Evolutionary conservation across 768 basidiomycete species (phyloP).

Genomic region (Rhodotorula babjevae): DNA sequence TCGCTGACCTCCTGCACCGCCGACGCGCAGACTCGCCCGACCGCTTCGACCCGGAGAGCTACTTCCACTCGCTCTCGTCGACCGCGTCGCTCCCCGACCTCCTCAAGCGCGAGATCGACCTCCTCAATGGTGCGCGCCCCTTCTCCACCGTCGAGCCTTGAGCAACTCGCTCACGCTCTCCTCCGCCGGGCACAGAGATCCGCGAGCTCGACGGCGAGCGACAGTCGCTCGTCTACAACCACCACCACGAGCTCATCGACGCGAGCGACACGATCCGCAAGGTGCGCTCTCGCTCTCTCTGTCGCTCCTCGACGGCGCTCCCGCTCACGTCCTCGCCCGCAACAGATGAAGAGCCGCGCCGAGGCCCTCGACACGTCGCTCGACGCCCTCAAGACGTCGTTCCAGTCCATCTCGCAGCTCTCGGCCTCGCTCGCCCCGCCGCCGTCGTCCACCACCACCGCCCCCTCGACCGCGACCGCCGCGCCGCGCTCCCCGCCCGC

Average conservation of each 20-base stretch:
- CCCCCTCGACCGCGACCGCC: neutral
- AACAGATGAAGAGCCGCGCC: constrained; percentile 78
- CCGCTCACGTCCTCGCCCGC: neutral
- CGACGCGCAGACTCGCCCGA: constrained; percentile 10
- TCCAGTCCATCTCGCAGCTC: constrained; percentile 39
- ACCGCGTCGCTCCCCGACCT: constrained; percentile 47
- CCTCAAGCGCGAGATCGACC: constrained; percentile 74
- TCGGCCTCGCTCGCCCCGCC: constrained; percentile 32
- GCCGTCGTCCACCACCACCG: neutral
- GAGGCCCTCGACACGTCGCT: constrained; percentile 79
- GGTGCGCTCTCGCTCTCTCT: constrained; percentile 50
- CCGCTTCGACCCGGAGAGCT: constrained; percentile 5
- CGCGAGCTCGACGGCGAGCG: constrained; percentile 78
- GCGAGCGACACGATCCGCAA: constrained; percentile 86
- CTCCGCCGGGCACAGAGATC: constrained; percentile 58
- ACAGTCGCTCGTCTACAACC: constrained; percentile 88
- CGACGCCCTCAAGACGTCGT: constrained; percentile 57
- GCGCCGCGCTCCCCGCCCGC: neutral
- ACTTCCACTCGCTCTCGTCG: constrained; percentile 5
- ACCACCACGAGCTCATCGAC: constrained; percentile 89
- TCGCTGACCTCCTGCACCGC: neutral
- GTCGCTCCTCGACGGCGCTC: no score
- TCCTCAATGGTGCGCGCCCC: constrained; percentile 58
- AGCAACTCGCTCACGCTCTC: neutral
- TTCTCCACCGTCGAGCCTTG: no score